Evolutionary conservation across 75 land plant species (phyloP).

Genomic region (Pseudotsuga menziesii): DNA sequence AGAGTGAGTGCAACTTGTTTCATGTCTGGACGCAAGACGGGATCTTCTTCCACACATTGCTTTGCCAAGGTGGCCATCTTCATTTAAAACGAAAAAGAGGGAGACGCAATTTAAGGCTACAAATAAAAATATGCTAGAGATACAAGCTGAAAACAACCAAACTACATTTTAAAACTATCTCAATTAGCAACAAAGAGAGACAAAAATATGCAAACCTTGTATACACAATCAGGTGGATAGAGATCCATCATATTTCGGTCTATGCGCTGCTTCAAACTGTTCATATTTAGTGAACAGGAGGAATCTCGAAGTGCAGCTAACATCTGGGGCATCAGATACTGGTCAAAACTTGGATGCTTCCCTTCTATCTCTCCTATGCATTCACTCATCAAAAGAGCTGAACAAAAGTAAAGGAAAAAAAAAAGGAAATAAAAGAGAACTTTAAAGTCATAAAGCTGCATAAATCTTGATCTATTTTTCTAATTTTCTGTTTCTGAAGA

Average conservation of each 20-base stretch:
- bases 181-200: neutral
- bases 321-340: slow-evolving; percentile 48
- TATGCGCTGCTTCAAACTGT: slow-evolving; percentile 50
- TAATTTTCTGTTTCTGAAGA: neutral
- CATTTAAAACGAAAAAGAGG: neutral
- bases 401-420: neutral
- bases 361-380: neutral
- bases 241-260: slow-evolving; percentile 64
- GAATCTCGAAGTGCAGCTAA: slow-evolving; percentile 45
- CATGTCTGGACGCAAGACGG: slow-evolving; percentile 77
- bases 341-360: slow-evolving; percentile 2
- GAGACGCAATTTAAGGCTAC: neutral
- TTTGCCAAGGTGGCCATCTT: slow-evolving; percentile 81
- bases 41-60: slow-evolving; percentile 85
- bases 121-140: neutral
- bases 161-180: neutral
- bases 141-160: neutral
- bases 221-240: slow-evolving; percentile 75
- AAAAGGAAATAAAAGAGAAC: neutral
- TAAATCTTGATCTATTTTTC: neutral
- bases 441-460: neutral
- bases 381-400: neutral
- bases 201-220: slow-evolving; percentile 42
- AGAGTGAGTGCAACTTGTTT: slow-evolving; percentile 71
- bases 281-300: slow-evolving; percentile 50